Conservation (phyloP, 1,284 basidiomycete genomes). For the Trichosporon sp. region DNA sequence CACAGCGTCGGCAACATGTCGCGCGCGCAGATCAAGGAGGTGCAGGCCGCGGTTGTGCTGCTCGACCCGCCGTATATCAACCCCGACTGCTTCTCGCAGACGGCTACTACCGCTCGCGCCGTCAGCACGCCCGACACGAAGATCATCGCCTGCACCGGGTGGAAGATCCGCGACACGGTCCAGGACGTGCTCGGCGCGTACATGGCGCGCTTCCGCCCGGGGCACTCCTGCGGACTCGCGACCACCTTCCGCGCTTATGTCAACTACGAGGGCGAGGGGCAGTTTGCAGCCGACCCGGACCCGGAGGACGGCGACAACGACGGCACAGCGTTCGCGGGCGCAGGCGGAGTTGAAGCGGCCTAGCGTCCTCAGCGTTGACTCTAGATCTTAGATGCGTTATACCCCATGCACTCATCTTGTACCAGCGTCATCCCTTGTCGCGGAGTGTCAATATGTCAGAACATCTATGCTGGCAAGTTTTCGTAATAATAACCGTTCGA, state of each 20-base stretch:
- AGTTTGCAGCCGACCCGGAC: neutral
- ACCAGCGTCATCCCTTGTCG: too few species aligned
- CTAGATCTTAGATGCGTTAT: neutral
- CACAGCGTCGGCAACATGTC: conserved; percentile 3
- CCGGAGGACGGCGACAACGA: conserved; percentile 15
- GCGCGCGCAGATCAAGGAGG: neutral
- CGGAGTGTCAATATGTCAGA: too few species aligned
- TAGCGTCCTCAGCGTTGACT: neutral
- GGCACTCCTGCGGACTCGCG: conserved; percentile 14
- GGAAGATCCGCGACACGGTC: conserved; percentile 10
- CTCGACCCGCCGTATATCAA: conserved; percentile 18
- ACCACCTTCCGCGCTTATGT: conserved; percentile 16
- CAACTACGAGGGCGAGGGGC: conserved; percentile 7
- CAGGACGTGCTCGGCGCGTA: neutral
- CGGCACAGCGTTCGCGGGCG: conserved; percentile 9
- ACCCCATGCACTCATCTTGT: neutral
- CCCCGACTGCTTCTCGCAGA: conserved; percentile 5
- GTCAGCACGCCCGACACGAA: conserved; percentile 1
- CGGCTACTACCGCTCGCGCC: conserved; percentile 6
- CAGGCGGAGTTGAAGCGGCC: neutral
- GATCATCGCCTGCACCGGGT: conserved; percentile 13
- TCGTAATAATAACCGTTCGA: too few species aligned
- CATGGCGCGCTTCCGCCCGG: conserved; percentile 11
- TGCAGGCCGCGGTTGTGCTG: conserved; percentile 8
- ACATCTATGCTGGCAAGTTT: too few species aligned